Conservation (phyloP, 495 filamentous ascomycete species). For the Trichoderma reesei region DNA sequence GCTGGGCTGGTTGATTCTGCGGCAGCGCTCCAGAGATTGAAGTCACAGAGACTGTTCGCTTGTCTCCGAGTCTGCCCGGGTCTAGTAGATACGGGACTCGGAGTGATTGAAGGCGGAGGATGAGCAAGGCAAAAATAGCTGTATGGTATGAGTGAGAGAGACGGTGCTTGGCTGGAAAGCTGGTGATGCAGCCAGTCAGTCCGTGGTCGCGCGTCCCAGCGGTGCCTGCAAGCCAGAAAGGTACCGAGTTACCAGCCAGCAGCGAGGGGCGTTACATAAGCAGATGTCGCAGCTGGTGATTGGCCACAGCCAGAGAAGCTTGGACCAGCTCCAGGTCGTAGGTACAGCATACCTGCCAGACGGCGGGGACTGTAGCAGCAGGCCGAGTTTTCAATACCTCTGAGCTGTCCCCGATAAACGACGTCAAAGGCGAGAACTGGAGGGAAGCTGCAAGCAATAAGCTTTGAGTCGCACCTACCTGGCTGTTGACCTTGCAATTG, state of each 20-base stretch:
- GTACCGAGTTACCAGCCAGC: too few relatives aligned
- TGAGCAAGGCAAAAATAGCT: not conserved
- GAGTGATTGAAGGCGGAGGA: not conserved
- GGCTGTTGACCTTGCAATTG: not conserved
- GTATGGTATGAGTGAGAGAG: not conserved
- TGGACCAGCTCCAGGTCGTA: not conserved
- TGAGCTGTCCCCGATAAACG: not conserved
- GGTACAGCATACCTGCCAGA: not conserved
- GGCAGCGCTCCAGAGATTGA: not conserved
- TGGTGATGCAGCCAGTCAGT: constrained; percentile 6
- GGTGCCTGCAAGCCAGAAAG: constrained; percentile 1
- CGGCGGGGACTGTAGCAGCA: not conserved
- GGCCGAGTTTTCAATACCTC: not conserved
- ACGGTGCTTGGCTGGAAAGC: not conserved
- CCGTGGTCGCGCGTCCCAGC: constrained; percentile 4
- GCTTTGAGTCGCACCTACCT: not conserved
- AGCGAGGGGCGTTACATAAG: not conserved
- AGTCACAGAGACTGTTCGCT: not conserved
- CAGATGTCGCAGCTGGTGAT: not conserved
- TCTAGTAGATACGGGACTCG: not conserved
- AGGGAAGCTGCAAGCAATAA: not conserved
- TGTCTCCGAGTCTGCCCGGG: not conserved
- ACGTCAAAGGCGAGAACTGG: not conserved
- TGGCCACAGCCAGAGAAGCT: not conserved
- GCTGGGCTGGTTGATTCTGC: not conserved